These are phyloP conservation scores for Orbilia quercus DNA, from an alignment of 2,329 filamentous ascomycete genomes.

Conservation along the genomic window DNA sequence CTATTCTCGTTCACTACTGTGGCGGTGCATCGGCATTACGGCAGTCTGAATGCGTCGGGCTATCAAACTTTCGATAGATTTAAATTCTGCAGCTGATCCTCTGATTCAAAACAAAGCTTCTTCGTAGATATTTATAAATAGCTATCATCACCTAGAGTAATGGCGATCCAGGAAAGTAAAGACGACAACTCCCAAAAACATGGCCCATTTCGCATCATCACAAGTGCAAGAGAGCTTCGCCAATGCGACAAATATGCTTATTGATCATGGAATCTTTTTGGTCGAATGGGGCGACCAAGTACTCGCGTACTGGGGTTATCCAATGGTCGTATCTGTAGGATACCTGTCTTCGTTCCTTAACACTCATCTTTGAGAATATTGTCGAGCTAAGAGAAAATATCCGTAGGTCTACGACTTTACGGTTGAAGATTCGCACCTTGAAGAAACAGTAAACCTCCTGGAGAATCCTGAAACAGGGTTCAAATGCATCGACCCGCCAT, in stretches of 20 bases:
- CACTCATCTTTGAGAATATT: too few relatives aligned
- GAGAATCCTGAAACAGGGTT: slow-evolving; percentile 22
- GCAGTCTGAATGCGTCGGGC: not conserved
- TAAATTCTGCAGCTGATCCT: slow-evolving; percentile 26
- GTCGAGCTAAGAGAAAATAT: not conserved
- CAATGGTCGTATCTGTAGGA: slow-evolving; percentile 25
- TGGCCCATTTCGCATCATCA: slow-evolving; percentile 7
- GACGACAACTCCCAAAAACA: slow-evolving; percentile 18
- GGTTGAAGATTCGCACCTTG: slow-evolving; percentile 35
- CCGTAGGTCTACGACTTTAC: slow-evolving; percentile 40
- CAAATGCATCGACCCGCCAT: slow-evolving; percentile 22
- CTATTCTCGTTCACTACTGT: not conserved
- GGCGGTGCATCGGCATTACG: slow-evolving; percentile 5
- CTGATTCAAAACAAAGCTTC: not conserved
- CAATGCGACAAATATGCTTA: slow-evolving; percentile 33
- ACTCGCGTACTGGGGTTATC: slow-evolving; percentile 39
- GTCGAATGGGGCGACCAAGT: slow-evolving; percentile 51
- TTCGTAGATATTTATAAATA: not conserved
- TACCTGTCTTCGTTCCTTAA: too few relatives aligned
- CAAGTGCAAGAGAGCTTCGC: slow-evolving; percentile 28
- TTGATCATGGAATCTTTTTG: slow-evolving; percentile 35
- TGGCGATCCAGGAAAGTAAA: not conserved
- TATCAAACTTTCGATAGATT: slow-evolving; percentile 20
- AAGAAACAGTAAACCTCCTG: slow-evolving; percentile 23
- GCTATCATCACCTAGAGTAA: not conserved